These are phyloP conservation scores for Oryza longistaminata DNA, from an alignment of 176 grass and related monocot genomes.

Conservation along the genomic window DNA sequence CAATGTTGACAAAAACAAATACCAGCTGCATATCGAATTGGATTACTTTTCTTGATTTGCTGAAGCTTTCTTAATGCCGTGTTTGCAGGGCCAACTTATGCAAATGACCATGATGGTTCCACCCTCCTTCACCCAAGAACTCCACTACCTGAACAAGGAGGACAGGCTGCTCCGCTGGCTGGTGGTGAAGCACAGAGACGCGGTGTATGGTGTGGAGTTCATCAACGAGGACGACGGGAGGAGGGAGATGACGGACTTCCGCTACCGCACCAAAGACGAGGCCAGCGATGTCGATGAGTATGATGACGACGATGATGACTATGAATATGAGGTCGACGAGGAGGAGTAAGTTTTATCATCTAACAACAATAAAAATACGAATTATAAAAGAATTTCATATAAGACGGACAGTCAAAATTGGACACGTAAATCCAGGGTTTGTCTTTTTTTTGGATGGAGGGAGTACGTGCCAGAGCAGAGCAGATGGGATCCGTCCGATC, in stretches of 20 bases:
- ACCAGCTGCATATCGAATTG: background rate
- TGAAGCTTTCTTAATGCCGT: background rate
- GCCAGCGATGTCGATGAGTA: constrained; percentile 24
- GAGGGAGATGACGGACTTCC: constrained; percentile 49
- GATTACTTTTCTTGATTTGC: background rate
- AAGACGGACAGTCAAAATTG: too few relatives aligned
- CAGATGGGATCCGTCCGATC: background rate
- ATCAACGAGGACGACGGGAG: constrained; percentile 63
- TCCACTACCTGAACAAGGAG: constrained; percentile 96
- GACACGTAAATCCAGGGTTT: too few relatives aligned
- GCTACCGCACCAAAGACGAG: background rate
- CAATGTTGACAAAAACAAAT: background rate
- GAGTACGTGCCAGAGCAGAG: background rate
- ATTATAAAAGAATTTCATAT: too few relatives aligned
- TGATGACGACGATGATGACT: constrained; percentile 12
- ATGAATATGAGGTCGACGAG: constrained; percentile 17
- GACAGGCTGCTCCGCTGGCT: constrained; percentile 82
- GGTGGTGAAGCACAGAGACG: constrained; percentile 81
- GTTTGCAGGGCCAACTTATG: constrained; percentile 86
- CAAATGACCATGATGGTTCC: constrained; percentile 97
- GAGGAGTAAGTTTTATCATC: background rate
- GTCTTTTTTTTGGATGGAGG: too few relatives aligned
- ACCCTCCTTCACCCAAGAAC: constrained; percentile 72
- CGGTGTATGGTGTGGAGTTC: constrained; percentile 76
- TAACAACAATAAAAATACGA: too few relatives aligned